phyloP scores from a whole-genome alignment of 257 asterid species.

The Avicennia marina region DNA sequence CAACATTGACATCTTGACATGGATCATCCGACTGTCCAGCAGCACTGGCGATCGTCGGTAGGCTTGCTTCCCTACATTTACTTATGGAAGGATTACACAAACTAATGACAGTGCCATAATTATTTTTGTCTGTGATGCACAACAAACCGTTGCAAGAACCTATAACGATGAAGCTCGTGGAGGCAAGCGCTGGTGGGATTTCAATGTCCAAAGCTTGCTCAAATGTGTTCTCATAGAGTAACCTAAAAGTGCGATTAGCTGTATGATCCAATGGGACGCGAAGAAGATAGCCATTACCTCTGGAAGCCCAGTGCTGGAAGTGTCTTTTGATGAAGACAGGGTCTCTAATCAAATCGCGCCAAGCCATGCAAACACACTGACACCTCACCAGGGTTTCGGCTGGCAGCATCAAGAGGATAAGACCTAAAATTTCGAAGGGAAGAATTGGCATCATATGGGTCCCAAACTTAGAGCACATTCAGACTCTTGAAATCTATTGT shows the following conservation, averaged over 20 bases:
- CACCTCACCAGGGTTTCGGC: not conserved
- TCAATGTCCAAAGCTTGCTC: not conserved
- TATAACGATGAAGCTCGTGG: not conserved
- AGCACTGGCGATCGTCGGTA: not conserved
- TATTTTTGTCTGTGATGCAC: not conserved
- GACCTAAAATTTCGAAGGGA: constrained; percentile 1
- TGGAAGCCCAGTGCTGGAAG: not conserved
- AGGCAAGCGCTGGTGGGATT: not conserved
- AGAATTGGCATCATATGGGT: not conserved
- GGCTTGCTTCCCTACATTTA: not conserved
- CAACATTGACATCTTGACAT: not conserved
- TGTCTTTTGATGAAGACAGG: not conserved
- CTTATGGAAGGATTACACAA: constrained; percentile 19
- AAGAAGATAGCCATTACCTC: constrained; percentile 14
- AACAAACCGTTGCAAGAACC: constrained; percentile 20
- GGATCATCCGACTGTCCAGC: too few species aligned
- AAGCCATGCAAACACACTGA: not conserved
- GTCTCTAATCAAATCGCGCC: constrained; percentile 8
- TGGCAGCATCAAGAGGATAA: constrained; percentile 6
- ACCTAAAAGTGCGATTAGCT: not conserved
- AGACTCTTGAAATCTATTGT: too few species aligned
- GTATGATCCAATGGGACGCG: not conserved
- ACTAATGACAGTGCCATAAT: not conserved
- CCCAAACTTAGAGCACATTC: too few species aligned
- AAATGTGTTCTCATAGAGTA: not conserved